phyloP scores from a whole-genome alignment of 2,329 filamentous ascomycete genomes.

The Cladosporium oxysporum region DNA sequence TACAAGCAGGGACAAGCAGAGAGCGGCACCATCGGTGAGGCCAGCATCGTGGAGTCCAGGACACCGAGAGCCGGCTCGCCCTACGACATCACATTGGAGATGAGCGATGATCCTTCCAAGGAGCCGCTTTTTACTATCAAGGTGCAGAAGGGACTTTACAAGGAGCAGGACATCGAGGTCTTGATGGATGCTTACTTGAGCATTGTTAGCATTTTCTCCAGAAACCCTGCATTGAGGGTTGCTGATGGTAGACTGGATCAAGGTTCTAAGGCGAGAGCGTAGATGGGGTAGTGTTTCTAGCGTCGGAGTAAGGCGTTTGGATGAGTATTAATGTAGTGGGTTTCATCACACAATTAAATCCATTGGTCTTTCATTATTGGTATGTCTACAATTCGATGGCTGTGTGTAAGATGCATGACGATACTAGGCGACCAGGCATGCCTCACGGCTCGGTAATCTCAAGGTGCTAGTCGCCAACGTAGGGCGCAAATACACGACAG shows the following conservation, averaged over 20 bases:
- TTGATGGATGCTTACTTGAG: background rate
- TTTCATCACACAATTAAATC: too few relatives aligned
- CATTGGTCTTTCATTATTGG: too few relatives aligned
- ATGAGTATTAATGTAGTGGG: too few relatives aligned
- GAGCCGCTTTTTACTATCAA: background rate
- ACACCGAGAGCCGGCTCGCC: background rate
- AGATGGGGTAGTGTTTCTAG: background rate
- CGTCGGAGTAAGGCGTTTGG: too few relatives aligned
- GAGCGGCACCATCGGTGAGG: background rate
- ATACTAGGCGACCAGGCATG: too few relatives aligned
- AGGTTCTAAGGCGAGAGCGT: background rate
- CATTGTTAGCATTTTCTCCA: background rate
- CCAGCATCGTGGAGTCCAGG: background rate
- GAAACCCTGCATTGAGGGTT: background rate
- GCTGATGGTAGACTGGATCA: background rate
- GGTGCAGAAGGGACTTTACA: background rate
- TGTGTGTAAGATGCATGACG: too few relatives aligned
- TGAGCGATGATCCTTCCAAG: background rate
- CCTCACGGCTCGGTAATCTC: too few relatives aligned
- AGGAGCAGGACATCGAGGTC: background rate
- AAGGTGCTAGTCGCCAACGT: too few relatives aligned
- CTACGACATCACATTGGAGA: background rate
- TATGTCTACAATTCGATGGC: too few relatives aligned
- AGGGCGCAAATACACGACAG: too few relatives aligned
- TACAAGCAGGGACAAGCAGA: slow-evolving; percentile 25